phyloP scores from a whole-genome alignment of 1,284 basidiomycete genomes.

The Fistulina hepatica region DNA sequence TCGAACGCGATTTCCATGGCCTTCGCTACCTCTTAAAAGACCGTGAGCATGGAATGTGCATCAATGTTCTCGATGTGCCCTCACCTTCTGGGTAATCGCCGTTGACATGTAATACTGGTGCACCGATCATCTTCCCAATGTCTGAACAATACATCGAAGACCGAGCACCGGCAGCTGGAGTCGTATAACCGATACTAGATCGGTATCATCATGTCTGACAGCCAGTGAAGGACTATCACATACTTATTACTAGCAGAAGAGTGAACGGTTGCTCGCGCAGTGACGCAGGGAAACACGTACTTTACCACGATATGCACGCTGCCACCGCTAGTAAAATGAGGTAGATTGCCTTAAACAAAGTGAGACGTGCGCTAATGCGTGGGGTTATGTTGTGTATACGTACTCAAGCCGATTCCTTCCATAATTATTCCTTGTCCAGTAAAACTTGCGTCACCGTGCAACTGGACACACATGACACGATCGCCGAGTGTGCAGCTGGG shows the following conservation, averaged over 20 bases:
- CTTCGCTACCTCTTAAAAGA: conserved; percentile 52
- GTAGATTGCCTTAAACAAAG: conserved; percentile 51
- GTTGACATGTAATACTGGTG: conserved; percentile 85
- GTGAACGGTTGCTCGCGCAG: not conserved
- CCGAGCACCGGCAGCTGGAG: conserved; percentile 69
- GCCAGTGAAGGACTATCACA: conserved; percentile 9
- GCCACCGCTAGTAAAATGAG: conserved; percentile 83
- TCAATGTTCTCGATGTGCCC: conserved; percentile 15
- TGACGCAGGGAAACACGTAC: conserved; percentile 35
- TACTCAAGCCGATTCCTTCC: conserved; percentile 75
- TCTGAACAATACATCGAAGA: conserved; percentile 86
- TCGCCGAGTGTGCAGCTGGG: conserved; percentile 73
- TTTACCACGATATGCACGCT: conserved; percentile 88
- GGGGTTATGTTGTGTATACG: conserved; percentile 21
- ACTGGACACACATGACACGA: conserved; percentile 76
- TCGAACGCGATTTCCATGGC: conserved; percentile 74
- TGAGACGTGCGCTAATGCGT: no score
- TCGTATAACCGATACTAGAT: conserved; percentile 79
- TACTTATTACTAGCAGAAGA: conserved; percentile 38
- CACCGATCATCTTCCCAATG: conserved; percentile 81
- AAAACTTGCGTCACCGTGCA: conserved; percentile 87
- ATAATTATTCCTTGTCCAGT: conserved; percentile 86
- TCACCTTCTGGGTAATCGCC: conserved; percentile 82
- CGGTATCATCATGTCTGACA: not conserved
- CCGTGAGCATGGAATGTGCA: conserved; percentile 8